A percentile compares a stretch with the other conserved stretches of the same genome.
Evolutionary conservation across 1,284 basidiomycete species (phyloP).

Genomic region (Erythrobasidium hasegawianum): DNA sequence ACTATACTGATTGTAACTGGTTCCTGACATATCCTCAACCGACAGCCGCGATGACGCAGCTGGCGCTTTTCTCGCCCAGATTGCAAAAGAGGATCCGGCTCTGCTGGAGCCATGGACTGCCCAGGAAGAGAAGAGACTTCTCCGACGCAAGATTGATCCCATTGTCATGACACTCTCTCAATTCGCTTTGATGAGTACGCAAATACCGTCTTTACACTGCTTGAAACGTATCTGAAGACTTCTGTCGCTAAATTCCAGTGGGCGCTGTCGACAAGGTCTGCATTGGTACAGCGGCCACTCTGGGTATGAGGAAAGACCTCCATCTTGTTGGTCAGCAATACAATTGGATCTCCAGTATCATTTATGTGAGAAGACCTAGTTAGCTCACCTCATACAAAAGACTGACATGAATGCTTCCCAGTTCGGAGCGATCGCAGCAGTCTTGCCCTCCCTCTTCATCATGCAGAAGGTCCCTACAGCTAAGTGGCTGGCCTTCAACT

Average conservation of each 20-base stretch:
- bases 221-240: not conserved
- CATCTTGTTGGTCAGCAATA: slow-evolving; percentile 27
- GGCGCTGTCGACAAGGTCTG: slow-evolving; percentile 36
- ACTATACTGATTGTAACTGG: too few relatives aligned
- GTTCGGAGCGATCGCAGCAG: slow-evolving; percentile 29
- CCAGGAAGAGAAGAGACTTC: slow-evolving; percentile 26
- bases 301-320: slow-evolving; percentile 27
- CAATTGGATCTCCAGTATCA: slow-evolving; percentile 24
- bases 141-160: slow-evolving; percentile 34
- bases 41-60: slow-evolving; percentile 27
- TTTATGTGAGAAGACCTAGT: too few relatives aligned
- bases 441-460: slow-evolving; percentile 40
- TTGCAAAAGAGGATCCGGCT: slow-evolving; percentile 30
- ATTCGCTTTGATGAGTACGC: slow-evolving; percentile 32
- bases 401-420: too few relatives aligned
- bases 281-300: slow-evolving; percentile 30
- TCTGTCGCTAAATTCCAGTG: not conserved
- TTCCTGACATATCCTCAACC: too few relatives aligned
- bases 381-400: too few relatives aligned
- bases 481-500: slow-evolving; percentile 39
- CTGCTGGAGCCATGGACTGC: slow-evolving; percentile 23
- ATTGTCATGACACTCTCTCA: slow-evolving; percentile 33
- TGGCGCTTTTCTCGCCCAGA: slow-evolving; percentile 31
- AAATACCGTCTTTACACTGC: not conserved
- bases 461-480: slow-evolving; percentile 37